A percentile compares a stretch with the other conserved stretches of the same genome.
Evolutionary conservation across 2,329 filamentous ascomycete genomes (phyloP).

Genomic region (Chrysoporthe cubensis): DNA sequence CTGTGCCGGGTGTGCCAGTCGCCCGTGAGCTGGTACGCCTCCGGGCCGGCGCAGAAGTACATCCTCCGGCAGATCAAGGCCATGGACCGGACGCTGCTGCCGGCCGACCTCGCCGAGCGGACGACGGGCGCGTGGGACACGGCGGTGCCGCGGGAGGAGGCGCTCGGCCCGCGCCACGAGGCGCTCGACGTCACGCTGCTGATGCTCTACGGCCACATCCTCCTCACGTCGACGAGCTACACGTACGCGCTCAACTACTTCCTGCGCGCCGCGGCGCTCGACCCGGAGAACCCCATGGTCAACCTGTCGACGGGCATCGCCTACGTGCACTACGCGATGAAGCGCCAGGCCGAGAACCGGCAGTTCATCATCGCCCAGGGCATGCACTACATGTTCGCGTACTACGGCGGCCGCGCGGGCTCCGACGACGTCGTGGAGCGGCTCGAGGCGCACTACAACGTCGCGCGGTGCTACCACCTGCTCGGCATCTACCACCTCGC

Average conservation of each 20-base stretch:
- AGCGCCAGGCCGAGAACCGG: conserved; percentile 86
- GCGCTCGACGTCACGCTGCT: conserved; percentile 78
- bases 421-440: conserved; percentile 45
- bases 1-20: conserved; percentile 78
- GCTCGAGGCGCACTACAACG: conserved; percentile 83
- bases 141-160: conserved; percentile 34
- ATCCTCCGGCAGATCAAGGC: conserved; percentile 89
- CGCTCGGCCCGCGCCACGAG: conserved; percentile 34
- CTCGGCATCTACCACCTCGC: conserved; percentile 76
- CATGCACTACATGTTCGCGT: conserved; percentile 76
- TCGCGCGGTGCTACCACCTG: conserved; percentile 75
- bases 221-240: conserved; percentile 83
- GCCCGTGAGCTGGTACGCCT: conserved; percentile 75
- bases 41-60: conserved; percentile 85
- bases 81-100: conserved; percentile 73
- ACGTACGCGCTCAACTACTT: conserved; percentile 83
- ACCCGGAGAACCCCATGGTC: conserved; percentile 76
- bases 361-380: conserved; percentile 88
- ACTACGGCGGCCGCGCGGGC: conserved; percentile 63
- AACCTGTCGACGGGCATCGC: conserved; percentile 80
- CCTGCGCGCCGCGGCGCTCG: conserved; percentile 73
- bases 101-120: conserved; percentile 50
- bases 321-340: conserved; percentile 88
- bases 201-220: conserved; percentile 87
- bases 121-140: conserved; percentile 35